Conservation (phyloP, 129 eudicot genomes). For the Pittosporum tobira region DNA sequence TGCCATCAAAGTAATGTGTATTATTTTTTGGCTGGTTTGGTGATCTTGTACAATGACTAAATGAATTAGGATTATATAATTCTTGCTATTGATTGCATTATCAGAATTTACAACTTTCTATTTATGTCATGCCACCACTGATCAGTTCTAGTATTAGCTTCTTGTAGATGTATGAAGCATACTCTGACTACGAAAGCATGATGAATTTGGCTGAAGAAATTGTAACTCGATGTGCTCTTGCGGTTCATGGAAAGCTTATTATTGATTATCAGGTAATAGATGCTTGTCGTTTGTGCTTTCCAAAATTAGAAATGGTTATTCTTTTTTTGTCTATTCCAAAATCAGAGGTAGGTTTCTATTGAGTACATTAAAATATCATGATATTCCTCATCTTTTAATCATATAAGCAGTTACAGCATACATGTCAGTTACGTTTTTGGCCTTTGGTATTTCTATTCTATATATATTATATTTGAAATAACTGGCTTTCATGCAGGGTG, state of each 20-base stretch:
- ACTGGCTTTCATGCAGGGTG: slow-evolving; percentile 47
- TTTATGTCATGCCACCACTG: slow-evolving; percentile 9
- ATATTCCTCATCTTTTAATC: too few relatives aligned
- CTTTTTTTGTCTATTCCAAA: too few relatives aligned
- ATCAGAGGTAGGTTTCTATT: too few relatives aligned
- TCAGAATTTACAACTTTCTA: not conserved
- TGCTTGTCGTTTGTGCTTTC: not conserved
- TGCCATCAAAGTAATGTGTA: too few relatives aligned
- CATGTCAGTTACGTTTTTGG: not conserved
- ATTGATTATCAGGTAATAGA: slow-evolving; percentile 74
- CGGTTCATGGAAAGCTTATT: slow-evolving; percentile 79
- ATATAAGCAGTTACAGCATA: slow-evolving; percentile 2
- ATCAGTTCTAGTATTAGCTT: slow-evolving; percentile 12
- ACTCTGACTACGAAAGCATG: slow-evolving; percentile 96
- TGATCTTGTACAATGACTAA: not conserved
- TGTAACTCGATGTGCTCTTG: slow-evolving; percentile 79
- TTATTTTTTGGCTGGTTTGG: not conserved
- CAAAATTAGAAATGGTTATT: too few relatives aligned
- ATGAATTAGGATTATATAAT: not conserved
- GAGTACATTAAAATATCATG: too few relatives aligned
- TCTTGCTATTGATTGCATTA: slow-evolving; percentile 10
- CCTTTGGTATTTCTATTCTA: not conserved
- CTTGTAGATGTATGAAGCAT: slow-evolving; percentile 91
- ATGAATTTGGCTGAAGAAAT: slow-evolving; percentile 96
- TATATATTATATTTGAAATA: not conserved